These are phyloP conservation scores for Halteria grandinella DNA, from an alignment of 73 alveolate species.

Conservation along the genomic window DNA sequence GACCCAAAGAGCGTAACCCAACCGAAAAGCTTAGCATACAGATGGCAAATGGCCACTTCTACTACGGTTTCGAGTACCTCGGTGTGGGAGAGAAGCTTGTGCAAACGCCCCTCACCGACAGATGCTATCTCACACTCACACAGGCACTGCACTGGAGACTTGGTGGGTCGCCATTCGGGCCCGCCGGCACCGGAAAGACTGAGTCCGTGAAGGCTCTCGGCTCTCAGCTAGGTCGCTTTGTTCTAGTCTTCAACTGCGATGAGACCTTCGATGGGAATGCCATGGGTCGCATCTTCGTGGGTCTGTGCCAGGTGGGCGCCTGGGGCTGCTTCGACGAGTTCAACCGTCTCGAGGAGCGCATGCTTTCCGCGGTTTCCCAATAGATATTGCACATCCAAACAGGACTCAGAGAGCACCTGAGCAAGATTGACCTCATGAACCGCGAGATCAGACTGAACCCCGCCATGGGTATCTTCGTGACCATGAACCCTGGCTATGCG, in stretches of 20 bases:
- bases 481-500: slow-evolving; percentile 99
- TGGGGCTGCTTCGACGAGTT: slow-evolving; percentile 99
- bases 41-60: slow-evolving; percentile 98
- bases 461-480: slow-evolving; percentile 98
- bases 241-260: slow-evolving; percentile 99
- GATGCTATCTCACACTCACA: slow-evolving; percentile 95
- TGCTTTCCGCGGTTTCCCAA: slow-evolving; percentile 99
- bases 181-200: slow-evolving; percentile 99
- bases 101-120: slow-evolving; percentile 98
- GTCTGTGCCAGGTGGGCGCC: slow-evolving; percentile 99
- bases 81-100: slow-evolving; percentile 98
- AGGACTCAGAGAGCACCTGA: slow-evolving; percentile 95
- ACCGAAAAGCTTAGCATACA: slow-evolving; percentile 90
- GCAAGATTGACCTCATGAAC: slow-evolving; percentile 96
- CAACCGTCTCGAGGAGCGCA: slow-evolving; percentile 98
- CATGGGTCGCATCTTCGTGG: slow-evolving; percentile 99
- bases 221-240: slow-evolving; percentile 97
- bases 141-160: slow-evolving; percentile 98
- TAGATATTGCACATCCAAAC: slow-evolving; percentile 96
- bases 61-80: slow-evolving; percentile 98
- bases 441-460: slow-evolving; percentile 94
- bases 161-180: slow-evolving; percentile 99
- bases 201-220: slow-evolving; percentile 99
- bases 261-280: slow-evolving; percentile 99
- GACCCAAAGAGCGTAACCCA: slow-evolving; percentile 91